These are phyloP conservation scores for Lasiosphaeria hispida DNA, from an alignment of 495 filamentous ascomycete species.

Conservation along the genomic window DNA sequence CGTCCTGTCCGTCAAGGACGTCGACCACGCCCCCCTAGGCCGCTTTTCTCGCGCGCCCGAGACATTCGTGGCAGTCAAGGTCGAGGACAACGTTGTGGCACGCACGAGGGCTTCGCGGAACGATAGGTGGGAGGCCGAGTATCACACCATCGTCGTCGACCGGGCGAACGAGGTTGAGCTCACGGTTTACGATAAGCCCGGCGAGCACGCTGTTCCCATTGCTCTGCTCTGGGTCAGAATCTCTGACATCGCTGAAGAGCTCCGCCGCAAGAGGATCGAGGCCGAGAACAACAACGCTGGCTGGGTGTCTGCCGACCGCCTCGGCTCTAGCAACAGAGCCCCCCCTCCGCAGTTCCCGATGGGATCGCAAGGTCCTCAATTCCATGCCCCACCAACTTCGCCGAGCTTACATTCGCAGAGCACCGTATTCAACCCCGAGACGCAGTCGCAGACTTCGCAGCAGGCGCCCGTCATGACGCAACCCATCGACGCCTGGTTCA, in stretches of 20 bases:
- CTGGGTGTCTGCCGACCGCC: constrained; percentile 95
- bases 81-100: constrained; percentile 87
- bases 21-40: constrained; percentile 86
- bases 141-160: constrained; percentile 87
- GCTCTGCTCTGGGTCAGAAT: constrained; percentile 95
- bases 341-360: constrained; percentile 55
- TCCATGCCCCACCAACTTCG: constrained; percentile 36
- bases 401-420: constrained; percentile 26
- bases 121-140: constrained; percentile 88
- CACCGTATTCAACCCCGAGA: constrained; percentile 19
- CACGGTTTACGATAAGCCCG: constrained; percentile 92
- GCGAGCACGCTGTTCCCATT: constrained; percentile 87
- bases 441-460: constrained; percentile 39
- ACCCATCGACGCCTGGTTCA: constrained; percentile 93
- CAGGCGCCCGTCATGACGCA: constrained; percentile 48
- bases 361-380: constrained; percentile 45
- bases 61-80: constrained; percentile 92
- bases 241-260: constrained; percentile 95
- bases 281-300: constrained; percentile 84
- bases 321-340: constrained; percentile 58
- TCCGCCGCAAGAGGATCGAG: constrained; percentile 96
- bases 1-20: constrained; percentile 85
- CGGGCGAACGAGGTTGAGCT: constrained; percentile 98
- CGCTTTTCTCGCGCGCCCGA: constrained; percentile 88
- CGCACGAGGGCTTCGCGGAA: constrained; percentile 82